Evolutionary conservation across 73 alveolate genomes (phyloP).

Genomic region (Halteria grandinella): DNA sequence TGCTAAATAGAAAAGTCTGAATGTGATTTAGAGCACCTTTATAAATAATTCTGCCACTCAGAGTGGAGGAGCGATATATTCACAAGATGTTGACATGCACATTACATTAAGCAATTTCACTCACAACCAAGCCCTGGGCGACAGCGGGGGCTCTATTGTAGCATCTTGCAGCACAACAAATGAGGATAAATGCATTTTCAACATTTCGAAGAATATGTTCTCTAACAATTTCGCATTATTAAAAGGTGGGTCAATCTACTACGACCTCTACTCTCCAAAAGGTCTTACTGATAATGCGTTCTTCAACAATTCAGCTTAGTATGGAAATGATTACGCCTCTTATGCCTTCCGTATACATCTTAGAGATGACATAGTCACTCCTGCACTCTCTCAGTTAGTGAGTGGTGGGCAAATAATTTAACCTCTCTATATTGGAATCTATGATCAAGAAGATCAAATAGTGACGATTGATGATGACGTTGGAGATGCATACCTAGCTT

Average conservation of each 20-base stretch:
- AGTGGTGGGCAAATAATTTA: neutral
- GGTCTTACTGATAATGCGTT: neutral
- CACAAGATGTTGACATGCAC: too few relatives aligned
- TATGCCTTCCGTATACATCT: neutral
- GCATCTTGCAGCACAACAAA: neutral
- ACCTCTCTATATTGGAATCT: neutral
- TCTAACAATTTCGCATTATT: neutral
- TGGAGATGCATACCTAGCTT: neutral
- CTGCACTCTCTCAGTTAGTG: neutral
- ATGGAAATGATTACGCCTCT: neutral
- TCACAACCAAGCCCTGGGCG: too few relatives aligned
- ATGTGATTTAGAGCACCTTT: too few relatives aligned
- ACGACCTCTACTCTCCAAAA: conserved; percentile 3
- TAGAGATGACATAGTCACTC: neutral
- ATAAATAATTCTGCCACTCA: too few relatives aligned
- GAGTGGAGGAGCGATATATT: too few relatives aligned
- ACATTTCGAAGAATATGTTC: neutral
- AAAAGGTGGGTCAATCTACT: conserved; percentile 27
- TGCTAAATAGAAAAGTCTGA: too few relatives aligned
- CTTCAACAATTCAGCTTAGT: neutral
- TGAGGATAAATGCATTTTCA: neutral
- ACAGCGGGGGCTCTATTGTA: neutral
- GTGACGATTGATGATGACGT: neutral
- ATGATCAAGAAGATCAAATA: conserved; percentile 8
- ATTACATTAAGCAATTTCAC: too few relatives aligned